These are phyloP conservation scores for Discostella pseudostelligera DNA, from an alignment of 108 stramenopile species.

Conservation along the genomic window DNA sequence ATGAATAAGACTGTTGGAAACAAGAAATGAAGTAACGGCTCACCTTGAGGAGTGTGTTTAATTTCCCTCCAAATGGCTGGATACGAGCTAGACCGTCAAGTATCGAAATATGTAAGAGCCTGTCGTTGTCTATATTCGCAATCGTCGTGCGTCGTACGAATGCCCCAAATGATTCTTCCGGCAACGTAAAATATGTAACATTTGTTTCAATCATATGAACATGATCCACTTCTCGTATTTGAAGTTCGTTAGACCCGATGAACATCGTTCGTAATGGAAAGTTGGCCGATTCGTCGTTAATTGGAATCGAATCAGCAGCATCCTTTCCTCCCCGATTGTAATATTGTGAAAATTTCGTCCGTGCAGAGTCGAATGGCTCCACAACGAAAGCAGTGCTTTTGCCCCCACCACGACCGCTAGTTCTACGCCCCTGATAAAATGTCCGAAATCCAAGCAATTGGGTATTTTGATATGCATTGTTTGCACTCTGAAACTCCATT, in stretches of 20 bases:
- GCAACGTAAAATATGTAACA: constrained; percentile 86
- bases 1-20: too few relatives aligned
- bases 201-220: constrained; percentile 68
- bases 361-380: constrained; percentile 72
- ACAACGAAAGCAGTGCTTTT: constrained; percentile 54
- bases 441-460: constrained; percentile 92
- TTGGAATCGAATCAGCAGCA: constrained; percentile 59
- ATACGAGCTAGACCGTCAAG: constrained; percentile 90
- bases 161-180: constrained; percentile 85
- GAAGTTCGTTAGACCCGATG: constrained; percentile 92
- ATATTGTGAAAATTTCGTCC: constrained; percentile 48
- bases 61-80: constrained; percentile 78
- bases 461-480: constrained; percentile 94
- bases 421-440: constrained; percentile 78
- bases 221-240: constrained; percentile 81
- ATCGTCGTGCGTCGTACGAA: constrained; percentile 85
- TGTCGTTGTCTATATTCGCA: constrained; percentile 69
- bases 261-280: constrained; percentile 62
- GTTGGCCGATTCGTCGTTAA: constrained; percentile 21
- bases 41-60: constrained; percentile 75
- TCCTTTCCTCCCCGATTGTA: constrained; percentile 27
- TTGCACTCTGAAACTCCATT: constrained; percentile 90
- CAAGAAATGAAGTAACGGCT: too few relatives aligned
- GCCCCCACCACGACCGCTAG: constrained; percentile 27
- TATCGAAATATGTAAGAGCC: constrained; percentile 60